phyloP scores from a whole-genome alignment of 225 moss, liverwort and hornwort species.

The Straminergon stramineum region DNA sequence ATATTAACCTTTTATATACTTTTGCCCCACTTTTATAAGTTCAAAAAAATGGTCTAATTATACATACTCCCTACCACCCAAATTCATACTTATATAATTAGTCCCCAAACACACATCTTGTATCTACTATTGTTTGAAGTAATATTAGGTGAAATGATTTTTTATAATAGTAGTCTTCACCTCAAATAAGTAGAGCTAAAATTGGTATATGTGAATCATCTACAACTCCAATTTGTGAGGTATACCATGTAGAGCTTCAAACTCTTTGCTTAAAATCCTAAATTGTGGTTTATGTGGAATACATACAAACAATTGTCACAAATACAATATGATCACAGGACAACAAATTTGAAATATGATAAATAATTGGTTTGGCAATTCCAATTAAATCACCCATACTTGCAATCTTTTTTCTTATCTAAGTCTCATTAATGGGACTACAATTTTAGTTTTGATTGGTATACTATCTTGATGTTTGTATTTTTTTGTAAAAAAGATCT shows the following conservation, averaged over 20 bases:
- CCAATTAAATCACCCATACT: neutral
- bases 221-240: neutral
- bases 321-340: neutral
- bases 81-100: too few species aligned
- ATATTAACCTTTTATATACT: neutral
- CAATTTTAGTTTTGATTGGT: accelerated
- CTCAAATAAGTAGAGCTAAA: neutral
- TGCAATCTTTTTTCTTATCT: accelerated
- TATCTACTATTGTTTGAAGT: neutral
- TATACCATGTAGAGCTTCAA: neutral
- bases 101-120: neutral
- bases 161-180: neutral
- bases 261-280: neutral
- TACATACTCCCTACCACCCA: neutral
- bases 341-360: too few species aligned
- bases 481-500: neutral
- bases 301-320: accelerated
- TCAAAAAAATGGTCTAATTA: neutral
- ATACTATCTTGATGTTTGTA: accelerated
- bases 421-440: too few species aligned
- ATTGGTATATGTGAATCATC: neutral
- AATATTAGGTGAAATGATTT: neutral
- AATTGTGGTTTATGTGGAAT: neutral
- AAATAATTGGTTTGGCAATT: neutral
- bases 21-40: neutral